phyloP scores from a whole-genome alignment of 2,329 filamentous ascomycete species.

The Daldinia sp. region DNA sequence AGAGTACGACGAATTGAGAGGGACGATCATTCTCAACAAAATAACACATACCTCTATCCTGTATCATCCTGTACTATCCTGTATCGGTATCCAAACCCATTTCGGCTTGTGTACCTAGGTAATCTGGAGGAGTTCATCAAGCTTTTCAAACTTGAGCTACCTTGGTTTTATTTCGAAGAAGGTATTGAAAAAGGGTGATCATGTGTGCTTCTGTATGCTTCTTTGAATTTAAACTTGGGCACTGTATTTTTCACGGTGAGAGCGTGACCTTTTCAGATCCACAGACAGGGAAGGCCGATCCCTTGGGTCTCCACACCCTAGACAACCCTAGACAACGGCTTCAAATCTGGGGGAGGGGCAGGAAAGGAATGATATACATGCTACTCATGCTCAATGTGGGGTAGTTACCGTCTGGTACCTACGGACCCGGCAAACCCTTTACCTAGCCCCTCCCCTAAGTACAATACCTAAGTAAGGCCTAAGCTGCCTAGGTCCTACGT shows the following conservation, averaged over 20 bases:
- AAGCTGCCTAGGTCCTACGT: constrained; percentile 27
- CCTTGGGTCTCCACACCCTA: constrained; percentile 25
- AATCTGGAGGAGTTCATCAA: not conserved
- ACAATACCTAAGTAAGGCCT: too few relatives aligned
- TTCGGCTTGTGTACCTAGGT: too few relatives aligned
- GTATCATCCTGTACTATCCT: too few relatives aligned
- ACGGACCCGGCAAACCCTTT: too few relatives aligned
- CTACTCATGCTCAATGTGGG: constrained; percentile 19
- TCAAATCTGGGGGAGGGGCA: constrained; percentile 45
- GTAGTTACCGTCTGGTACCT: constrained; percentile 30
- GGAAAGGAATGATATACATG: constrained; percentile 15
- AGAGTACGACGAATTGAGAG: not conserved
- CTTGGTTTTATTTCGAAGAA: not conserved
- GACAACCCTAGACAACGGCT: constrained; percentile 12
- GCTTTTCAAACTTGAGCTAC: not conserved
- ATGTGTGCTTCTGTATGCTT: not conserved
- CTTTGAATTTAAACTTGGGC: not conserved
- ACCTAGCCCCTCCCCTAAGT: constrained; percentile 23
- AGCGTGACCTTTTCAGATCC: constrained; percentile 33
- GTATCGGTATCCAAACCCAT: not conserved
- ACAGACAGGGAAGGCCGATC: constrained; percentile 38
- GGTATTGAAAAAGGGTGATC: not conserved
- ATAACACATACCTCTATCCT: not conserved
- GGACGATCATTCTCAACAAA: not conserved
- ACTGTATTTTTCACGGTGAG: constrained; percentile 28